phyloP scores from a whole-genome alignment of 495 filamentous ascomycete species.

The Amorphotheca resinae region DNA sequence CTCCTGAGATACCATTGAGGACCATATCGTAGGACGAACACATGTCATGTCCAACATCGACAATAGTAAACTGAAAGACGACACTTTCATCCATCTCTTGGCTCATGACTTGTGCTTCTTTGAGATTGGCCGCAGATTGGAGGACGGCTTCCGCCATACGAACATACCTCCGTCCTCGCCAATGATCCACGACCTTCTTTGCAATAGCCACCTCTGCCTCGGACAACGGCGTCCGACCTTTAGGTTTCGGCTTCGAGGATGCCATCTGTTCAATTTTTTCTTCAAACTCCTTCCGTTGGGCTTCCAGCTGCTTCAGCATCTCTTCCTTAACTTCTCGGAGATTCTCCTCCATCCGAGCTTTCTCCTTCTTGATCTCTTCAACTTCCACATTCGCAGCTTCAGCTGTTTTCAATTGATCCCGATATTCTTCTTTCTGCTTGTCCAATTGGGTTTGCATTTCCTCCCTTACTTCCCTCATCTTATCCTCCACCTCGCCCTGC shows the following conservation, averaged over 20 bases:
- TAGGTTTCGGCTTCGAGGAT: slow-evolving; percentile 35
- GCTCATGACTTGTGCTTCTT: slow-evolving; percentile 97
- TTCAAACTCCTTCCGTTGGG: slow-evolving; percentile 68
- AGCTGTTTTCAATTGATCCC: slow-evolving; percentile 65
- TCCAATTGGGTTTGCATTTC: slow-evolving; percentile 85
- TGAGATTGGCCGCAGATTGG: slow-evolving; percentile 73
- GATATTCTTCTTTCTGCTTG: slow-evolving; percentile 73
- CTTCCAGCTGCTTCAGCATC: slow-evolving; percentile 67
- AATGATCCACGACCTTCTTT: slow-evolving; percentile 52
- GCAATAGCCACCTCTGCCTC: slow-evolving; percentile 59
- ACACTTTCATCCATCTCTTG: slow-evolving; percentile 90
- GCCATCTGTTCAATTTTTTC: slow-evolving; percentile 48
- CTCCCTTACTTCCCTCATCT: slow-evolving; percentile 61
- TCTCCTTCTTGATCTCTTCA: slow-evolving; percentile 75
- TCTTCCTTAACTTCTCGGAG: slow-evolving; percentile 68
- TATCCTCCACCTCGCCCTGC: slow-evolving; percentile 59
- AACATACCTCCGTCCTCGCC: slow-evolving; percentile 78
- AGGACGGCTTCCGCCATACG: slow-evolving; percentile 90
- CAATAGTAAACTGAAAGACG: slow-evolving; percentile 88
- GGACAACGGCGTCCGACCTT: slow-evolving; percentile 42
- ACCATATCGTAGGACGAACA: slow-evolving; percentile 95
- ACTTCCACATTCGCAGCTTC: slow-evolving; percentile 70
- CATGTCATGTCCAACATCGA: slow-evolving; percentile 77
- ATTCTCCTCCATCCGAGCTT: slow-evolving; percentile 74
- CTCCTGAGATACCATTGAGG: slow-evolving; percentile 77